phyloP scores from a whole-genome alignment of 2,329 filamentous ascomycete genomes.

The Exophiala sp. region DNA sequence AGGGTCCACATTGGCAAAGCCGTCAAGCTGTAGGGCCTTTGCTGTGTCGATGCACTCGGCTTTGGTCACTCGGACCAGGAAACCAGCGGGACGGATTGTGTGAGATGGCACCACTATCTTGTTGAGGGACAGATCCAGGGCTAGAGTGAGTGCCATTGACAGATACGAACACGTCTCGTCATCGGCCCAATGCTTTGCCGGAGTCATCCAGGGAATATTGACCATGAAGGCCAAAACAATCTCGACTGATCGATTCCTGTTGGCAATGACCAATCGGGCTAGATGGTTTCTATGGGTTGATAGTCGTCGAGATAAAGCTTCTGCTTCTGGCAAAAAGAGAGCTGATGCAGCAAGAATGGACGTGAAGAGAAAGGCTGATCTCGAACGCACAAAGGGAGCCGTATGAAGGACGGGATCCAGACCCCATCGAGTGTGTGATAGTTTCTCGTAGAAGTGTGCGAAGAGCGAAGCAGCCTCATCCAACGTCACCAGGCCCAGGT shows the following conservation, averaged over 20 bases:
- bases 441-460: constrained; percentile 58
- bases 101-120: constrained; percentile 59
- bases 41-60: constrained; percentile 66
- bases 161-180: constrained; percentile 69
- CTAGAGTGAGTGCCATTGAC: constrained; percentile 62
- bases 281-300: constrained; percentile 59
- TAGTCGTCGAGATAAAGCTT: constrained; percentile 59
- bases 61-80: constrained; percentile 49
- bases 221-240: constrained; percentile 70
- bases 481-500: constrained; percentile 61
- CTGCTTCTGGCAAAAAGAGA: constrained; percentile 59
- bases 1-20: constrained; percentile 59
- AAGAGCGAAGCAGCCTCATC: constrained; percentile 61
- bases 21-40: constrained; percentile 61
- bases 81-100: constrained; percentile 40
- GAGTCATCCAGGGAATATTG: constrained; percentile 69
- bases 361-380: constrained; percentile 66
- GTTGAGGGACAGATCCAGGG: constrained; percentile 63
- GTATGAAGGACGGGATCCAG: constrained; percentile 64
- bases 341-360: constrained; percentile 64
- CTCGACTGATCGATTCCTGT: constrained; percentile 63
- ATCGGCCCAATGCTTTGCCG: constrained; percentile 61
- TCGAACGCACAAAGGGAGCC: constrained; percentile 57
- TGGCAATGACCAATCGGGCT: constrained; percentile 56
- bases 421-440: constrained; percentile 69